A percentile compares a stretch with the other conserved stretches of the same genome.
Conservation (phyloP, 2,329 filamentous ascomycete genomes). For the Myriosclerotinia duriaeana region DNA sequence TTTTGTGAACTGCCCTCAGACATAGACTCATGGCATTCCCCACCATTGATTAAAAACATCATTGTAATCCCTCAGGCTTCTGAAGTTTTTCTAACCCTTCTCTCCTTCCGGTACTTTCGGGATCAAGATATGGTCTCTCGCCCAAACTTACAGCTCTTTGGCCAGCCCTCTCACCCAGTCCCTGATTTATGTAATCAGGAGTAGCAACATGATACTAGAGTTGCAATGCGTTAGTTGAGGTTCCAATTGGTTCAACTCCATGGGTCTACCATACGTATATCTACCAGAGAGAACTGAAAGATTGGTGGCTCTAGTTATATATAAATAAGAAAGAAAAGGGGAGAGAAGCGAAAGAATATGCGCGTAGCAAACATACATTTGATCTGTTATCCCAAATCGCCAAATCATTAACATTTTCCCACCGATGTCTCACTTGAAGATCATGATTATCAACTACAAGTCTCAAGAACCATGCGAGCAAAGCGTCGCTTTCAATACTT, state of each 20-base stretch:
- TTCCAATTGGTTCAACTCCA: background rate
- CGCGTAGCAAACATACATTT: slow-evolving; percentile 40
- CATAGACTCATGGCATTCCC: background rate
- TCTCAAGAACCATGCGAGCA: slow-evolving; percentile 54
- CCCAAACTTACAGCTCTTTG: slow-evolving; percentile 52
- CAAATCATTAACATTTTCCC: slow-evolving; percentile 43
- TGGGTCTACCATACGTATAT: background rate
- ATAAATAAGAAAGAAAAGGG: background rate
- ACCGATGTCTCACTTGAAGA: slow-evolving; percentile 49
- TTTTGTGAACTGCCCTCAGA: too few relatives aligned
- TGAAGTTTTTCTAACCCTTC: slow-evolving; percentile 32
- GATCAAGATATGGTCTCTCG: slow-evolving; percentile 53
- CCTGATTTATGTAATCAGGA: slow-evolving; percentile 50
- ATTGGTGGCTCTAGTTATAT: background rate
- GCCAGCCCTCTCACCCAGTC: slow-evolving; percentile 50
- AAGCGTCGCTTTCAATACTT: slow-evolving; percentile 48
- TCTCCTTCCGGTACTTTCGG: slow-evolving; percentile 46
- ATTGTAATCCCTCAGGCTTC: background rate
- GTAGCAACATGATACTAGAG: slow-evolving; percentile 52
- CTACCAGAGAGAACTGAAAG: background rate
- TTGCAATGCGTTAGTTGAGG: background rate
- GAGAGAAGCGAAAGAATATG: background rate
- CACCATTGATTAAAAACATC: background rate
- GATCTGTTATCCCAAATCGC: slow-evolving; percentile 59
- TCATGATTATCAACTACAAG: slow-evolving; percentile 57